These are phyloP conservation scores for Sorghum bicolor DNA, from an alignment of 176 grass and related monocot genomes.

Conservation along the genomic window Sorghum_bicolor_NCBIv3 NC_012872.2:3257501-3258000, in stretches of 20 bases:
- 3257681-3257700: conserved; percentile 73
- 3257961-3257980: conserved; percentile 57
- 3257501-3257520: conserved; percentile 64
- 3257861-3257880: not conserved
- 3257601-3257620: not conserved
- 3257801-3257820: conserved; percentile 61
- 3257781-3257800: conserved; percentile 57
- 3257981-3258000: conserved; percentile 72
- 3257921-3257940: conserved; percentile 87
- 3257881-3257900: not conserved
- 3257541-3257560: conserved; percentile 82
- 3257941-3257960: conserved; percentile 89
- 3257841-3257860: not conserved
- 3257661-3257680: conserved; percentile 83
- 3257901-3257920: conserved; percentile 1
- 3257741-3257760: conserved; percentile 81
- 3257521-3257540: conserved; percentile 67
- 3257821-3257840: not conserved
- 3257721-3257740: conserved; percentile 91
- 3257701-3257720: conserved; percentile 75
- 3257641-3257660: conserved; percentile 76
- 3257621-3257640: conserved; percentile 1
- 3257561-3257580: conserved; percentile 58
- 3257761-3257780: conserved; percentile 67
- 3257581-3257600: not conserved